These are phyloP conservation scores for Spathaspora gorwiae DNA, from an alignment of 805 yeast genomes.

Conservation along the genomic window DNA sequence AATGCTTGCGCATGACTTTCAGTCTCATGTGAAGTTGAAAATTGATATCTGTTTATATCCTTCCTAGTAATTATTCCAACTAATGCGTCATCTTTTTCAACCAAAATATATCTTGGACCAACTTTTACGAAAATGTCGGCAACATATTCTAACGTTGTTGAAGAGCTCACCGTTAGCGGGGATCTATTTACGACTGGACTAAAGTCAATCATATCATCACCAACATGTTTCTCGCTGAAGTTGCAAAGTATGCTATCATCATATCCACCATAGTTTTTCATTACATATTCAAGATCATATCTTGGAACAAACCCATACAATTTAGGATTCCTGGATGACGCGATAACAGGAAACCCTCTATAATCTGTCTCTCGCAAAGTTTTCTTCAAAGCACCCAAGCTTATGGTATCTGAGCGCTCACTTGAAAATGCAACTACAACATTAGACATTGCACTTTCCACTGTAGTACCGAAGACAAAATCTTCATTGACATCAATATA, in stretches of 20 bases:
- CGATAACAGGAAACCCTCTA: conserved; percentile 54
- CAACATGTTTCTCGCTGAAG: conserved; percentile 6
- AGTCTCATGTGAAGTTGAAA: conserved; percentile 17
- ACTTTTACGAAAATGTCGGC: conserved; percentile 67
- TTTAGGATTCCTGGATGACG: conserved; percentile 29
- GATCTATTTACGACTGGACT: conserved; percentile 43
- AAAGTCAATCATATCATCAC: conserved; percentile 12
- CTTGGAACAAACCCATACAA: conserved; percentile 46
- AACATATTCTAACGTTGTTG: conserved; percentile 55
- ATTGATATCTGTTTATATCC: conserved; percentile 67
- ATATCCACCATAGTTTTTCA: conserved; percentile 16
- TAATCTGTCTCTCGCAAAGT: conserved; percentile 30
- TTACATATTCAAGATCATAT: conserved; percentile 31
- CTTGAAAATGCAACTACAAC: conserved; percentile 34
- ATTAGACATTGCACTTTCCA: conserved; percentile 59
- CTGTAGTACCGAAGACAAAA: conserved; percentile 42
- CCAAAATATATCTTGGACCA: conserved; percentile 74
- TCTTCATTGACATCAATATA: conserved; percentile 70
- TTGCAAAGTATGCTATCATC: conserved; percentile 7
- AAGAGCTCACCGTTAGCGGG: conserved; percentile 56
- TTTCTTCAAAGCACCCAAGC: conserved; percentile 26
- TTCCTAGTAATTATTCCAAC: conserved; percentile 82
- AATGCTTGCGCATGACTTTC: conserved; percentile 4
- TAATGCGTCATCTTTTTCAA: conserved; percentile 56
- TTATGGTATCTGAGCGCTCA: conserved; percentile 21